Conservation (phyloP, 2,329 filamentous ascomycete species). For the Calonectria montana region DNA sequence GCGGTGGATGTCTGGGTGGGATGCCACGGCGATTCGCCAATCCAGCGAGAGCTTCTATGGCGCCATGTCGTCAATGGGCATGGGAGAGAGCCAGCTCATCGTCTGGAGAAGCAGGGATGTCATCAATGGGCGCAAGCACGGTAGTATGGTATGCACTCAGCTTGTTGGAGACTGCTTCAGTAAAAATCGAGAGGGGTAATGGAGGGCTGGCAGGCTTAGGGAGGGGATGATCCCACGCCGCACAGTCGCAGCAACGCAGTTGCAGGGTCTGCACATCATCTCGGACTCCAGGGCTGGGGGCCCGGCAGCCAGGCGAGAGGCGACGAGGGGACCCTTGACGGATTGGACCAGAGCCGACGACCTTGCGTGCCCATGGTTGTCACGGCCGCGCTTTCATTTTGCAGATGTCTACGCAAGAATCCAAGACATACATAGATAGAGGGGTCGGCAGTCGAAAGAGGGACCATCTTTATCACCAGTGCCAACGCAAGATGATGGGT, state of each 20-base stretch:
- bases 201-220: constrained; percentile 11
- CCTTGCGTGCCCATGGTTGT: not conserved
- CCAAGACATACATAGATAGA: constrained; percentile 8
- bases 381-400: not conserved
- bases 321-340: constrained; percentile 21
- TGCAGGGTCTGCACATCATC: constrained; percentile 44
- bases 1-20: constrained; percentile 29
- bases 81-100: constrained; percentile 34
- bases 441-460: constrained; percentile 12
- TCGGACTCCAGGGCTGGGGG: constrained; percentile 29
- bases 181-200: constrained; percentile 16
- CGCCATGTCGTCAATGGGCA: constrained; percentile 39
- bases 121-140: constrained; percentile 21
- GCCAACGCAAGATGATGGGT: constrained; percentile 13
- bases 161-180: constrained; percentile 20
- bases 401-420: not conserved
- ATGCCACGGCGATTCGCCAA: constrained; percentile 24
- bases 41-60: constrained; percentile 24
- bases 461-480: not conserved
- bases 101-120: constrained; percentile 32
- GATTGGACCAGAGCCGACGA: not conserved
- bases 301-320: constrained; percentile 20
- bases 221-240: constrained; percentile 32
- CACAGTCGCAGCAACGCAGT: constrained; percentile 39
- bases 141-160: constrained; percentile 21